Percentiles rank a stretch among this genome's conserved stretches.
phyloP scores from a whole-genome alignment of 306 rosid species.

The Sicyos edulis region DNA sequence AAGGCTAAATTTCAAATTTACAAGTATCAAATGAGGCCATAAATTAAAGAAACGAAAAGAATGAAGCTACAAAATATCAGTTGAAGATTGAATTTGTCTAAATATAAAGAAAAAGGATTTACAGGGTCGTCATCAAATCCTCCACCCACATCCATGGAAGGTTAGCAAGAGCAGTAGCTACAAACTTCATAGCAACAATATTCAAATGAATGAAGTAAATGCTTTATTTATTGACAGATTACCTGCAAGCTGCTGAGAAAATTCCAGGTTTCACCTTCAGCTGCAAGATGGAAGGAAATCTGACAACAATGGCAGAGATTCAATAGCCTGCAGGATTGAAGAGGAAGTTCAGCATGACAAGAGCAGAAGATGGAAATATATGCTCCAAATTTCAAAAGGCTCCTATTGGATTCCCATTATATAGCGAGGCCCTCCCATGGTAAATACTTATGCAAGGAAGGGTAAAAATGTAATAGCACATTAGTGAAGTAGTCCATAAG shows the following conservation, averaged over 20 bases:
- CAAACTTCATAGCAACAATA: background rate
- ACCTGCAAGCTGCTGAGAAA: background rate
- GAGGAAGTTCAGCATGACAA: slow-evolving; percentile 2
- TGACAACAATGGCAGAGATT: background rate
- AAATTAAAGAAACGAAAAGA: background rate
- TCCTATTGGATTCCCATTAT: too few relatives aligned
- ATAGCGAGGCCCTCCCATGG: too few relatives aligned
- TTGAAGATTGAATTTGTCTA: slow-evolving; percentile 4
- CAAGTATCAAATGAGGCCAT: background rate
- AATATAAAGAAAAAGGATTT: slow-evolving; percentile 12
- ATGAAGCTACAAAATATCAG: background rate
- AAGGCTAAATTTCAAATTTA: background rate
- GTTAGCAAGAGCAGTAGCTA: slow-evolving; percentile 6
- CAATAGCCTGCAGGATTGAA: background rate
- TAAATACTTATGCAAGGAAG: too few relatives aligned
- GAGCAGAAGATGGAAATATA: background rate
- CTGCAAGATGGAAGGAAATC: background rate
- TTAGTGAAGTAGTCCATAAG: too few relatives aligned
- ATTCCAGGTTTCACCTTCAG: background rate
- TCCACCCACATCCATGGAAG: slow-evolving; percentile 18
- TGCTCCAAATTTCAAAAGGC: slow-evolving; percentile 20
- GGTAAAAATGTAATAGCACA: too few relatives aligned
- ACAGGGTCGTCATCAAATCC: slow-evolving; percentile 11
- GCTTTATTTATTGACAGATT: slow-evolving; percentile 7
- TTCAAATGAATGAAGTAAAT: background rate